Evolutionary conservation across 768 basidiomycete species (phyloP), one percentile per base, ranked within the genome.

Genomic region (Trametes villosa): DNA sequence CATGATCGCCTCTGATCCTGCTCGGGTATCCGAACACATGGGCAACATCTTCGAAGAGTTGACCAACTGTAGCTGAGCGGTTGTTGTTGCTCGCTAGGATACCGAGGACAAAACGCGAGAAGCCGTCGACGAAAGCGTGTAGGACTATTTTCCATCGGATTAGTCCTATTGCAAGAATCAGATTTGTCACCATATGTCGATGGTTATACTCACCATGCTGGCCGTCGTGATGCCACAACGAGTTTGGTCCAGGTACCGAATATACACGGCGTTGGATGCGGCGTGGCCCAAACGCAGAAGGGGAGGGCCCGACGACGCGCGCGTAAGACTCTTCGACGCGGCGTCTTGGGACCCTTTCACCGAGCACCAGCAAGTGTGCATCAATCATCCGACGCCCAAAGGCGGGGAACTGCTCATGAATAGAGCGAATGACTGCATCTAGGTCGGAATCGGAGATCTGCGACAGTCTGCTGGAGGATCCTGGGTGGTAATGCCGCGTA

Each of bases 111-210:
- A 76, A 67, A 4, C 77, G 65, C 9, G 75, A 75, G 49, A 74
- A 73, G 1, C 80, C 79, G 69, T 81, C 78, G 11, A 81, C 74
- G 53, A 78, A 79, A 1, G 72, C 74, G 65, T 80, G 79, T 3
- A 75, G 73, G 3, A 79, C 74, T 42, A 78, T 70, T 44, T 70
- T 70, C 67, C 69, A 79, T 4, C 48, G 59, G 45, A 79, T 78
- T 13, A 77, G 71, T 6, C 71, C 75, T 75, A 31, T 22, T 31
- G 34, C 31, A 33, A 24, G 27, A 11, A n/a, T 41, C 8, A 41
- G 40, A 9, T 6, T 6, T 6, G 6, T 41, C 12, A 41, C 7
- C 36, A 18, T 1, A 1, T 13, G 29, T 12, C 2, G 0, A 34
- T 49, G 30, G 8, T n/a, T n/a, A 27, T 27, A 42, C 54, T 52